Conservation (phyloP, 306 rosid species). For the Sindora glabra region DNA sequence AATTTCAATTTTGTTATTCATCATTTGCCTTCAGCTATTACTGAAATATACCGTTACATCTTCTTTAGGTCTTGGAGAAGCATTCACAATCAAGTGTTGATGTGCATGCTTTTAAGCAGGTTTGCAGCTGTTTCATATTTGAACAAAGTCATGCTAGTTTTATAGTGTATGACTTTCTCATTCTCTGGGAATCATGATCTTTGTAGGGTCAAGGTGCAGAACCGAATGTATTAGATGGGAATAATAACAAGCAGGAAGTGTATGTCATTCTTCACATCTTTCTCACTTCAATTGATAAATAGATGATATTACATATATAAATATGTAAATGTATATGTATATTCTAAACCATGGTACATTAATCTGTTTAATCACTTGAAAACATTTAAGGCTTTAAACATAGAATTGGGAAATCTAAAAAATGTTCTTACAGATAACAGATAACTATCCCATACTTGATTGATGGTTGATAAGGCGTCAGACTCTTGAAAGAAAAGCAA, state of each 20-base stretch:
- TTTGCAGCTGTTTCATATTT: slow-evolving; percentile 15
- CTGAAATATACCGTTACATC: slow-evolving; percentile 20
- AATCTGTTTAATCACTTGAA: too few relatives aligned
- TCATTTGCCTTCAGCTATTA: slow-evolving; percentile 1
- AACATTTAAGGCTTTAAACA: too few relatives aligned
- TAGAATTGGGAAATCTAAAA: too few relatives aligned
- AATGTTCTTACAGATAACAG: too few relatives aligned
- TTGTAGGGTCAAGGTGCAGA: slow-evolving; percentile 28
- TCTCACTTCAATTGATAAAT: neutral
- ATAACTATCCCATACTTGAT: too few relatives aligned
- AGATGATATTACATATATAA: too few relatives aligned
- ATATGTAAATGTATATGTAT: too few relatives aligned
- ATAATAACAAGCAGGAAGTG: slow-evolving; percentile 27
- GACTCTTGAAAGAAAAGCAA: too few relatives aligned
- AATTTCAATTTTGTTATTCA: slow-evolving; percentile 11
- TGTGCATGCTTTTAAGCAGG: slow-evolving; percentile 44
- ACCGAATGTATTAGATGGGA: slow-evolving; percentile 20
- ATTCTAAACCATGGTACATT: too few relatives aligned
- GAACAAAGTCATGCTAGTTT: slow-evolving; percentile 12
- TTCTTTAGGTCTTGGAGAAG: slow-evolving; percentile 41
- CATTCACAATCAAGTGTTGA: slow-evolving; percentile 34
- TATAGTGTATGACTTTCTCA: slow-evolving; percentile 14
- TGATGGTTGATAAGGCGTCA: too few relatives aligned
- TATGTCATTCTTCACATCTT: slow-evolving; percentile 32
- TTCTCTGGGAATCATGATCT: neutral